Conservation (phyloP, 2,329 filamentous ascomycete species). For the Beauveria brongniartii region DNA sequence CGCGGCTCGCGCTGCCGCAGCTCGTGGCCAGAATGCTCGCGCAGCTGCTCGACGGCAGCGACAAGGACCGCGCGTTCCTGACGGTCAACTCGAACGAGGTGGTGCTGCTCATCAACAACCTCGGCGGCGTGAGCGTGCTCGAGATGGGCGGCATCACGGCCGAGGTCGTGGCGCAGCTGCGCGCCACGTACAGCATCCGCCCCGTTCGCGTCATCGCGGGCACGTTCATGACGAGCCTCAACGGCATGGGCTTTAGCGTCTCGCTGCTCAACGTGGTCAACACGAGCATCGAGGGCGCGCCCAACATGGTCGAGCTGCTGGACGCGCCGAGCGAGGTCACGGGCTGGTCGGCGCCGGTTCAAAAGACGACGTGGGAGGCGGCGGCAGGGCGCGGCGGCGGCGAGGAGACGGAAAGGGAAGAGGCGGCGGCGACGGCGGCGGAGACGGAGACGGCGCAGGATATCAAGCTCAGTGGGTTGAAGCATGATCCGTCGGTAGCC, state of each 20-base stretch:
- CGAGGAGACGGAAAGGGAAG: slow-evolving; percentile 32
- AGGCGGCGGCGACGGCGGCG: slow-evolving; percentile 23
- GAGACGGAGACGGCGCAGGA: slow-evolving; percentile 22
- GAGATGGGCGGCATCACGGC: slow-evolving; percentile 65
- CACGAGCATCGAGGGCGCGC: slow-evolving; percentile 46
- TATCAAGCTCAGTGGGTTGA: slow-evolving; percentile 39
- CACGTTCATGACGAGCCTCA: slow-evolving; percentile 72
- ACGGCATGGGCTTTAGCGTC: slow-evolving; percentile 69
- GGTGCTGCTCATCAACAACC: slow-evolving; percentile 66
- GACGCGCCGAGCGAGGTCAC: slow-evolving; percentile 62
- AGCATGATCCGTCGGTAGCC: slow-evolving; percentile 42
- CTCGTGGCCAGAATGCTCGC: slow-evolving; percentile 58
- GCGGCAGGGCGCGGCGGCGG: slow-evolving; percentile 33
- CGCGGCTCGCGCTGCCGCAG: slow-evolving; percentile 42
- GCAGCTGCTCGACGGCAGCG: slow-evolving; percentile 57
- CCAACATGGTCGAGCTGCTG: slow-evolving; percentile 58
- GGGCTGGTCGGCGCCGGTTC: slow-evolving; percentile 61
- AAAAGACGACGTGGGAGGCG: slow-evolving; percentile 55
- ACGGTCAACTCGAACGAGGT: slow-evolving; percentile 54
- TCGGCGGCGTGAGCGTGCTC: slow-evolving; percentile 64
- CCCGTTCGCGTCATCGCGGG: slow-evolving; percentile 60
- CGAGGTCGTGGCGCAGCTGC: slow-evolving; percentile 59
- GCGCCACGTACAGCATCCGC: slow-evolving; percentile 46
- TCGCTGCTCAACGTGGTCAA: slow-evolving; percentile 57
- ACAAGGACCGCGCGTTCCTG: slow-evolving; percentile 64